These are phyloP conservation scores for Vitis labrusca DNA, from an alignment of 164 flowering plant genomes.

Conservation along the genomic window DNA sequence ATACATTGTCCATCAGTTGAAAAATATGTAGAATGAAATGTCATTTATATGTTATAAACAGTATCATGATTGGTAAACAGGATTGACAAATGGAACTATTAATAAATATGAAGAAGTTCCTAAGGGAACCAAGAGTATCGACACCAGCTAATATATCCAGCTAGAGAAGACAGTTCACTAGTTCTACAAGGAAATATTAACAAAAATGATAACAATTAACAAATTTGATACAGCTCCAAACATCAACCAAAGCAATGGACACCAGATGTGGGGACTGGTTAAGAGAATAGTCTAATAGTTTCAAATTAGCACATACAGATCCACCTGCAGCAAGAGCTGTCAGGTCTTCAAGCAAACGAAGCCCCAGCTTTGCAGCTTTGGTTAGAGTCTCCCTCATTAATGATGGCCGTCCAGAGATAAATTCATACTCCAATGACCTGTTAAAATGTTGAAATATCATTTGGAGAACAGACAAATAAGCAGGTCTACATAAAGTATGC, in stretches of 20 bases:
- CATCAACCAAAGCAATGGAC: not conserved
- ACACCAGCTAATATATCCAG: too few species aligned
- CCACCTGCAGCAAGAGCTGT: constrained; percentile 99
- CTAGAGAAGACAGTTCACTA: too few species aligned
- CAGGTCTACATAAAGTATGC: not conserved
- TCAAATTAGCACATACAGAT: constrained; percentile 83
- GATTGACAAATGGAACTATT: not conserved
- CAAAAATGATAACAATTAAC: not conserved
- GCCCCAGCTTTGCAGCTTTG: constrained; percentile 74
- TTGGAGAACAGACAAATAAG: not conserved
- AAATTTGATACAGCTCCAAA: not conserved
- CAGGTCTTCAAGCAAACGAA: constrained; percentile 93
- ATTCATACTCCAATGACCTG: constrained; percentile 68
- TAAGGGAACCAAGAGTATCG: too few species aligned
- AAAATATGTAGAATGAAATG: not conserved
- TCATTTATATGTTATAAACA: not conserved
- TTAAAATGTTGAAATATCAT: not conserved
- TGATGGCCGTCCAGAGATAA: constrained; percentile 46
- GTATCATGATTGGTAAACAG: too few species aligned
- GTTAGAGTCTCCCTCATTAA: constrained; percentile 63
- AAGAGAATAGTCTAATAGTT: constrained; percentile 16
- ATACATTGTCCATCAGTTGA: constrained; percentile 3
- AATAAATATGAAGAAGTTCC: not conserved
- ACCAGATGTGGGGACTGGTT: not conserved
- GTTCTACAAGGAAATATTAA: too few species aligned